Evolutionary conservation across 2,329 filamentous ascomycete genomes (phyloP).

Genomic region (Epichloe elymi): DNA sequence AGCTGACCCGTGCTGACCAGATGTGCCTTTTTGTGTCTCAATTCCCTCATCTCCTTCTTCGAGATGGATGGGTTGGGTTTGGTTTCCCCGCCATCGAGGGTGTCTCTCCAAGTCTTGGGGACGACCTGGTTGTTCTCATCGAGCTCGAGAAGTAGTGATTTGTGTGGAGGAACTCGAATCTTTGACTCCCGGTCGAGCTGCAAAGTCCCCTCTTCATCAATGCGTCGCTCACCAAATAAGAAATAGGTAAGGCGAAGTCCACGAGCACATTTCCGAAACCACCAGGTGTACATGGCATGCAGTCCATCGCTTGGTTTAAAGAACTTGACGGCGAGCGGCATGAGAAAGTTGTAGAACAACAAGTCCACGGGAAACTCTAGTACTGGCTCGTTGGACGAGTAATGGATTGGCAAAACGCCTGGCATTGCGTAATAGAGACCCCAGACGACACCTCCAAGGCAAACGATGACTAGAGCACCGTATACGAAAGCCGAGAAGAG

Average conservation of each 20-base stretch:
- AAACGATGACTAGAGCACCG: slow-evolving; percentile 81
- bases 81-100: slow-evolving; percentile 34
- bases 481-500: slow-evolving; percentile 93
- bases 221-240: slow-evolving; percentile 69
- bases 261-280: slow-evolving; percentile 80
- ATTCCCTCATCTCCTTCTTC: slow-evolving; percentile 20
- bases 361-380: slow-evolving; percentile 91
- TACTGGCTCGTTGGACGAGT: slow-evolving; percentile 83
- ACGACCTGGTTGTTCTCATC: slow-evolving; percentile 28
- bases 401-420: slow-evolving; percentile 76
- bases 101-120: slow-evolving; percentile 44
- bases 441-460: slow-evolving; percentile 93
- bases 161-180: slow-evolving; percentile 23
- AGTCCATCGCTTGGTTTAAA: slow-evolving; percentile 77
- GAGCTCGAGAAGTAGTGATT: slow-evolving; percentile 33
- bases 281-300: slow-evolving; percentile 84
- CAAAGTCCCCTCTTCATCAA: slow-evolving; percentile 69
- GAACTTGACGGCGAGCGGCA: slow-evolving; percentile 73
- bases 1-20: slow-evolving; percentile 42
- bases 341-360: slow-evolving; percentile 92
- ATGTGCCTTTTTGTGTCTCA: slow-evolving; percentile 27
- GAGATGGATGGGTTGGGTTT: slow-evolving; percentile 27
- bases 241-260: slow-evolving; percentile 77
- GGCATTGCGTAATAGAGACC: slow-evolving; percentile 56
- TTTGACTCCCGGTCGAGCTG: slow-evolving; percentile 27